A percentile compares a stretch with the other conserved stretches of the same genome.
phyloP scores from a whole-genome alignment of 1,284 basidiomycete genomes.

The Schizopora paradoxa region DNA sequence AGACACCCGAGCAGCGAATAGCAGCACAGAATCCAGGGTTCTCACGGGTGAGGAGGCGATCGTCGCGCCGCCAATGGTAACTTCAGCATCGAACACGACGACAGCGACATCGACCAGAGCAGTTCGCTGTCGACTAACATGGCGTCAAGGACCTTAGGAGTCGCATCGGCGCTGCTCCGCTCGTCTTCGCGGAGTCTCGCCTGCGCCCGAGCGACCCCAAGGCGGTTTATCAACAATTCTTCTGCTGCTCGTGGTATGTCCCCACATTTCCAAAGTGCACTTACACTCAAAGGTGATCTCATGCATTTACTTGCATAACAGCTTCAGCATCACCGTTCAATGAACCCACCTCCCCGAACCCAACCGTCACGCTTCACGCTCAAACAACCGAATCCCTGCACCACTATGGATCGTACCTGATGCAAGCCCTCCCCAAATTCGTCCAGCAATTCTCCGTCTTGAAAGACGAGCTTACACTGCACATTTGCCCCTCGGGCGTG shows the following conservation, averaged over 20 bases:
- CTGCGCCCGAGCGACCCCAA: conserved; percentile 4
- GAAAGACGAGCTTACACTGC: conserved; percentile 94
- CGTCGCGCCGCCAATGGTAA: too few relatives aligned
- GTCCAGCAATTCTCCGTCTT: conserved; percentile 97
- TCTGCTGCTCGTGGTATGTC: conserved; percentile 43
- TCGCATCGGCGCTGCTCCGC: conserved; percentile 12
- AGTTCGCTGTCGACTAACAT: too few relatives aligned
- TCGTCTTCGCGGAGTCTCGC: too few relatives aligned
- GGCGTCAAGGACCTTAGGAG: conserved; percentile 40
- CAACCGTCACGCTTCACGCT: conserved; percentile 62
- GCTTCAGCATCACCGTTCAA: conserved; percentile 75
- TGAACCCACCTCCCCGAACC: conserved; percentile 85
- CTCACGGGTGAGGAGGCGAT: too few relatives aligned
- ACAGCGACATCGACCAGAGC: too few relatives aligned
- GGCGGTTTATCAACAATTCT: conserved; percentile 33
- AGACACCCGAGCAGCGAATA: too few relatives aligned
- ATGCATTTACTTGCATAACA: conserved; percentile 26
- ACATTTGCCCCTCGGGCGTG: conserved; percentile 79
- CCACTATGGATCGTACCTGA: conserved; percentile 86
- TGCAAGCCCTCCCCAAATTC: conserved; percentile 88
- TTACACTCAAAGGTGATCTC: too few relatives aligned
- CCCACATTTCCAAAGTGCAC: too few relatives aligned
- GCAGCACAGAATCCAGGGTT: too few relatives aligned
- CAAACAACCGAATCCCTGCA: conserved; percentile 74
- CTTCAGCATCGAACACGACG: too few relatives aligned